Evolutionary conservation across 768 basidiomycete species (phyloP), one percentile per base, ranked within the genome.

Genomic region (Termitomyces sp.): DNA sequence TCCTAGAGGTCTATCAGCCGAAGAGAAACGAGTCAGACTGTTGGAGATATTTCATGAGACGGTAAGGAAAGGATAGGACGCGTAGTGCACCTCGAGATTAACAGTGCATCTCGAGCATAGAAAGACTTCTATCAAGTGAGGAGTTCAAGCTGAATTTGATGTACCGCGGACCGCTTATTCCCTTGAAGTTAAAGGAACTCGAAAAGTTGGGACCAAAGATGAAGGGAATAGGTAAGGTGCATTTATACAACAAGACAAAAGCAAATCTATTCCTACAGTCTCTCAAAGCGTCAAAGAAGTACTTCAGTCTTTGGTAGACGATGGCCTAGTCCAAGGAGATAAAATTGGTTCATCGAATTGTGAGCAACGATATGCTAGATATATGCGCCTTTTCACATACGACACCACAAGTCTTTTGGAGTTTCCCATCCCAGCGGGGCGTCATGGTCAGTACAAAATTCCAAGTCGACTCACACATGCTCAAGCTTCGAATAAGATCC

Each of bases 311-410:
- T 79, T 98, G 27, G 85, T 93, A 10, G 89, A 94, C 60, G 94
- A 97, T 62, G 85, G 87, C 1, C 75, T 94, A 27, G 92, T 96
- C 22, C 85, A 89, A 65, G 76, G 76, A 42, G 95, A 98, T 69
- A 98, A 98, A 72, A 94, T 96, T 53, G 94, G 94, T 31, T 89
- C 94, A 9, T 92, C 91, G 3, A 97, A 96, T 66, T 97, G 94
- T 93, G 66, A 62, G 87, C 27, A 45, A 2, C 55, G 45, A 52
- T 46, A 35, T 7, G 41, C 53, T 44, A 18, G 33, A 59, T 62
- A 49, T 64, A 63, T 70, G 60, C 53, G 33, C 66, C 23, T 60
- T 18, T 16, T 9, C 42, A 56, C 42, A 50, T 46, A n/a, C 15
- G 48, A 51, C 18, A 32, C 32, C 20, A 43, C 18, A 57, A 95